Evolutionary conservation across 441 rosid species (phyloP).

Genomic region (Brassica hybrid): DNA sequence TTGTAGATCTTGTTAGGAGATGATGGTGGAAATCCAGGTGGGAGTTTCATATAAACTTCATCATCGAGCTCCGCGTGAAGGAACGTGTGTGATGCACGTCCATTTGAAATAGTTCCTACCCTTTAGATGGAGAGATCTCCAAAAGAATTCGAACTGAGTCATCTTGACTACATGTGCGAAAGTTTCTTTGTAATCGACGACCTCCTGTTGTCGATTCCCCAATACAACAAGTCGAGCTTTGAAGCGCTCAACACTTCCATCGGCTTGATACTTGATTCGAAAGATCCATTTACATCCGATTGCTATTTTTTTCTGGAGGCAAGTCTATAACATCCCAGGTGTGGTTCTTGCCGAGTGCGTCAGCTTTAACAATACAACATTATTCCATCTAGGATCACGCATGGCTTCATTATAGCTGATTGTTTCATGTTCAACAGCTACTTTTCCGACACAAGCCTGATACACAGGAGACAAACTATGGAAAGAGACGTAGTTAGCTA

Average conservation of each 20-base stretch:
- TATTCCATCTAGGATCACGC: too few species aligned
- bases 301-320: neutral
- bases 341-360: too few species aligned
- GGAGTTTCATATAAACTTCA: neutral
- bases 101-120: neutral
- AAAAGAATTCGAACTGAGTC: neutral
- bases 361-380: too few species aligned
- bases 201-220: neutral
- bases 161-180: neutral
- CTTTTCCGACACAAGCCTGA: too few species aligned
- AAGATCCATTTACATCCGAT: neutral
- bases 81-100: neutral
- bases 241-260: neutral
- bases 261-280: neutral
- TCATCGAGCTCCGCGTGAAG: neutral
- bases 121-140: neutral
- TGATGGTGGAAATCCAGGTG: neutral
- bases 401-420: too few species aligned
- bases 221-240: neutral
- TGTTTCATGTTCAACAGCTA: too few species aligned
- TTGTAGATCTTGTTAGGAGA: neutral
- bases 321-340: too few species aligned
- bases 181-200: neutral
- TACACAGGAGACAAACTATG: too few species aligned
- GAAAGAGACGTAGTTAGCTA: too few species aligned